Evolutionary conservation across 805 yeast genomes (phyloP).

Genomic region (Monosporozyma servazzii): DNA sequence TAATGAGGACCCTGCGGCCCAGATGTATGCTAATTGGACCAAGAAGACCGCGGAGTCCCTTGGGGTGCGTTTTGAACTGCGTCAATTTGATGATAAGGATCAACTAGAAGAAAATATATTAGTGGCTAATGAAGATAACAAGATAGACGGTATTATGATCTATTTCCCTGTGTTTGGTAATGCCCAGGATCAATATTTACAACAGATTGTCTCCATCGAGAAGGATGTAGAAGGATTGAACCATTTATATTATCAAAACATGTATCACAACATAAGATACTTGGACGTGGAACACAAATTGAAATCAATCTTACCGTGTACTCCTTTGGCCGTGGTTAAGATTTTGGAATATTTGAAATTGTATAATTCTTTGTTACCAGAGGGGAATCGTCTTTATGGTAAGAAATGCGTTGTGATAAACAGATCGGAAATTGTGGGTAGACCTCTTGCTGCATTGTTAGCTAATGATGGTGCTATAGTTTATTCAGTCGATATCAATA

Average conservation of each 20-base stretch:
- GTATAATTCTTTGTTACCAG: constrained; percentile 70
- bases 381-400: constrained; percentile 90
- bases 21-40: constrained; percentile 94
- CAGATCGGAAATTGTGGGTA: constrained; percentile 93
- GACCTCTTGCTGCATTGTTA: constrained; percentile 89
- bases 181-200: constrained; percentile 89
- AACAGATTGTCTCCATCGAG: constrained; percentile 82
- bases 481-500: constrained; percentile 80
- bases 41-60: constrained; percentile 77
- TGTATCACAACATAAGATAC: constrained; percentile 87
- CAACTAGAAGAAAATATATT: constrained; percentile 76
- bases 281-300: constrained; percentile 66
- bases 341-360: constrained; percentile 83
- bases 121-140: constrained; percentile 67
- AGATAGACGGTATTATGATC: constrained; percentile 87
- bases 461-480: constrained; percentile 98
- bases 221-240: constrained; percentile 96
- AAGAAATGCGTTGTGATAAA: constrained; percentile 85
- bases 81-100: constrained; percentile 63
- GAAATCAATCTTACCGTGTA: constrained; percentile 90
- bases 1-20: constrained; percentile 89
- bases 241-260: constrained; percentile 82
- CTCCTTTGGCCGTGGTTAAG: constrained; percentile 91
- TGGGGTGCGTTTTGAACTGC: constrained; percentile 77
- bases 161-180: constrained; percentile 96